phyloP scores from a whole-genome alignment of 192 early-diverging fungal species.

The Phycomyces blakesleeanus region DNA sequence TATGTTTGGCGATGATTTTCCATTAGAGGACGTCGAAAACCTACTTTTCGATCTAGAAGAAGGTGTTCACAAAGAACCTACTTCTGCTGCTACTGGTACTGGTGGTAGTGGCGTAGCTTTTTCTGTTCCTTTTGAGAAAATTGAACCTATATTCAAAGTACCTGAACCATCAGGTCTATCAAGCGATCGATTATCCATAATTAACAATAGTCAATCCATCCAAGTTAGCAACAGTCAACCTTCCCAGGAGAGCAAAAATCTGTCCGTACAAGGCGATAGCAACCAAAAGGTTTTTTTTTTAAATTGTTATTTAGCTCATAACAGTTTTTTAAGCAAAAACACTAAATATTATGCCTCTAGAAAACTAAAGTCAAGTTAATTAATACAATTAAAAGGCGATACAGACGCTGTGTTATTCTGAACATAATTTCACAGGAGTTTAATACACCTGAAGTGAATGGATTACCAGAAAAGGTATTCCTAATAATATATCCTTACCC shows the following conservation, averaged over 20 bases:
- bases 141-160: background rate
- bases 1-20: conserved; percentile 32
- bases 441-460: background rate
- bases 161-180: background rate
- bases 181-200: no score
- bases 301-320: no score
- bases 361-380: background rate
- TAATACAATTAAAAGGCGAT: background rate
- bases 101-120: no score
- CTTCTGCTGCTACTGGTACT: background rate
- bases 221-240: no score
- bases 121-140: no score
- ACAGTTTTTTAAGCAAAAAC: no score
- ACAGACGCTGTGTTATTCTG: background rate
- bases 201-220: no score
- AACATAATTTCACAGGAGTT: background rate
- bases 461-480: conserved; percentile 6
- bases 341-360: background rate
- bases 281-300: background rate
- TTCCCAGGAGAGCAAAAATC: no score
- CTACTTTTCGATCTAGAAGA: background rate
- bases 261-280: no score
- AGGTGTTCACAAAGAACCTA: no score
- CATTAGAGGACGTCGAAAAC: conserved; percentile 16
- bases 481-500: no score